Conservation (phyloP, 2,329 filamentous ascomycete genomes). For the Lasiodiplodia theobromae region DNA sequence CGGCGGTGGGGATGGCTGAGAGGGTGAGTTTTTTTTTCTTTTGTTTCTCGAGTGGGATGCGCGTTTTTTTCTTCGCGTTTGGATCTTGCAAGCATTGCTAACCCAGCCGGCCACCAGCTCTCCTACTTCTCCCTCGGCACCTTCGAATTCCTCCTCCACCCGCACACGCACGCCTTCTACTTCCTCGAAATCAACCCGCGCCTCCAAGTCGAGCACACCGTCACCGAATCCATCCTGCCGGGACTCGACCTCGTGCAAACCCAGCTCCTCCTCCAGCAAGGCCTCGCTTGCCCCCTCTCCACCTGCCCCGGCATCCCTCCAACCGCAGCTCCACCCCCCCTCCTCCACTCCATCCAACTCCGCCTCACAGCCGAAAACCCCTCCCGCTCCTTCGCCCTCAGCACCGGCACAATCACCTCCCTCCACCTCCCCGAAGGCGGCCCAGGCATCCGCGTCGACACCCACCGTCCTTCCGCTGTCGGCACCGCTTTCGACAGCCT, state of each 20-base stretch:
- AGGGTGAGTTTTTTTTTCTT: conserved; percentile 42
- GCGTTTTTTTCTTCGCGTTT: background rate
- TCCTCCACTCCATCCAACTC: conserved; percentile 61
- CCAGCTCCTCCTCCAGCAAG: conserved; percentile 63
- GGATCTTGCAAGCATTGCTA: background rate
- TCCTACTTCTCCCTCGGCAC: conserved; percentile 67
- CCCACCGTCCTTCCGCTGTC: conserved; percentile 56
- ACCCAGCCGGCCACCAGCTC: conserved; percentile 45
- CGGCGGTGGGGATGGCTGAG: conserved; percentile 61
- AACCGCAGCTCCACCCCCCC: conserved; percentile 43
- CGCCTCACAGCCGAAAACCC: conserved; percentile 66
- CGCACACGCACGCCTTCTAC: conserved; percentile 57
- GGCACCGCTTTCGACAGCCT: conserved; percentile 66
- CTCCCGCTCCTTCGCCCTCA: conserved; percentile 59
- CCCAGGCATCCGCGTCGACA: conserved; percentile 63
- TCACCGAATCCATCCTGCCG: conserved; percentile 60
- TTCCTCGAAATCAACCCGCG: conserved; percentile 69
- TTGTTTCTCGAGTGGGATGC: too few relatives aligned
- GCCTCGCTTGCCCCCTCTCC: conserved; percentile 50
- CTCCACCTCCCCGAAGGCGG: conserved; percentile 63
- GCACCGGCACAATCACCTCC: conserved; percentile 65
- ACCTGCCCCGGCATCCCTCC: conserved; percentile 32
- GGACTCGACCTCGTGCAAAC: conserved; percentile 61
- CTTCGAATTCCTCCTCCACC: conserved; percentile 69
- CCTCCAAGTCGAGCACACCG: conserved; percentile 68